phyloP scores from a whole-genome alignment of 2,329 filamentous ascomycete genomes.

The Colletotrichum sp. region DNA sequence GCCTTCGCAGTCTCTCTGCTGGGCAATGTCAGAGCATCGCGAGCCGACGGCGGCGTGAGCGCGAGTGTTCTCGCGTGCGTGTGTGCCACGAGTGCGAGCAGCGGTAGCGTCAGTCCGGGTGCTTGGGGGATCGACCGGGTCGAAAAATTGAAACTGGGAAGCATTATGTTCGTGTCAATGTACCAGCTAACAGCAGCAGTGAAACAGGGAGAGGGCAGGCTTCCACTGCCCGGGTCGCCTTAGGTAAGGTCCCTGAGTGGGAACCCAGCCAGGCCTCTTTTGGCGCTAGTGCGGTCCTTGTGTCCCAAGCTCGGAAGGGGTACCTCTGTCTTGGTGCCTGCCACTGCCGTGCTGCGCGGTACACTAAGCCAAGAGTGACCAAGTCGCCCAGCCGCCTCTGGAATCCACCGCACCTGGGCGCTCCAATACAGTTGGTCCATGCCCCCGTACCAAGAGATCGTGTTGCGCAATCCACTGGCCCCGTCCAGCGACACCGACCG shows the following conservation, averaged over 20 bases:
- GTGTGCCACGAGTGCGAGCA: neutral
- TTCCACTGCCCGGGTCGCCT: neutral
- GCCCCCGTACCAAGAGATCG: constrained; percentile 20
- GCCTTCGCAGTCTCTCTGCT: neutral
- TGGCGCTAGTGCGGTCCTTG: neutral
- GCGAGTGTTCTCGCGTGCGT: neutral
- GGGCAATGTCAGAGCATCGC: neutral
- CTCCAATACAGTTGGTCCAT: constrained; percentile 19
- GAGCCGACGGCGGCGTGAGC: neutral
- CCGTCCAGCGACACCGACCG: neutral
- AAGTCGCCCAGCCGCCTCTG: constrained; percentile 15
- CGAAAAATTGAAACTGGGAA: neutral
- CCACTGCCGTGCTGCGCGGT: neutral
- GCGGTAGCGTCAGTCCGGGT: neutral
- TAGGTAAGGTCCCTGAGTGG: neutral
- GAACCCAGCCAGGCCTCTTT: neutral
- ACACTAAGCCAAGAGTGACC: constrained; percentile 12
- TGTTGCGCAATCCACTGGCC: constrained; percentile 19
- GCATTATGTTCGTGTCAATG: neutral
- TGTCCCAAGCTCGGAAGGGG: neutral
- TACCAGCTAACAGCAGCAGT: constrained; percentile 8
- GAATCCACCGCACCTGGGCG: constrained; percentile 17
- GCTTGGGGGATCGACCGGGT: constrained; percentile 13
- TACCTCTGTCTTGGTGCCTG: constrained; percentile 1
- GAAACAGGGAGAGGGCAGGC: constrained; percentile 12